Base-by-base conservation (phyloP, 345 rosid genomes). In the Litchi chinensis region DNA sequence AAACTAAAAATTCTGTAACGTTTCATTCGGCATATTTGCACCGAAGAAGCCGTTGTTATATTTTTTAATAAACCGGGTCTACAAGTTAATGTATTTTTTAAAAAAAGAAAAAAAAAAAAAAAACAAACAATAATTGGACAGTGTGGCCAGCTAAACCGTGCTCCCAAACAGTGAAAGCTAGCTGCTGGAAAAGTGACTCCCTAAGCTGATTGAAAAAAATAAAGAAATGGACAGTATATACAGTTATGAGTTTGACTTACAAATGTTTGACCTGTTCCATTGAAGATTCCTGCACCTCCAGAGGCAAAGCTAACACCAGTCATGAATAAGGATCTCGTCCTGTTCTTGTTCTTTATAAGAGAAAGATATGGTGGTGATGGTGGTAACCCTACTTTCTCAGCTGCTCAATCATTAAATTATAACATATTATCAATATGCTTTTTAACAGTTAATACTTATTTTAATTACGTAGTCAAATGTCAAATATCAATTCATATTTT, bases 301-400 rank as follows among this genome's bases (percentile, higher is more conserved):
- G 90, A 89, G 40, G 92, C 90, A 8, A 89, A 89, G 85, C 79
- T 89, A 48, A 87, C 86, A 11, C 92, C 90, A 11, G 82, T 76
- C 26, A 82, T 77, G 64, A 76, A 82, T 43, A 59, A 6, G 26
- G 83, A 39, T 32, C 79, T 64, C 3, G 12, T 46, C 52, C 57
- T 50, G 12, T 74, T 71, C 22, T 72, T 32, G 4, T 64, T 75
- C 3, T 9, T 43, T 8, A 44, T 10, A 5, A 84, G 19, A 6
- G 86, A 75, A 0, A 84, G 83, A 74, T 85, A 89, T 0, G 90
- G 89, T 1, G 89, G 92, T 32, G 90, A 76, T 75, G 84, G 65
- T 8, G 87, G 88, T 28, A 89, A 73, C 10, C 91, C 91, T 73
- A 89, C 50, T 75, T 79, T 87, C 80, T 87, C 86, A 60, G 89